Evolutionary conservation across 179 eudicot species (phyloP).

Genomic region (Beta lomatogona): DNA sequence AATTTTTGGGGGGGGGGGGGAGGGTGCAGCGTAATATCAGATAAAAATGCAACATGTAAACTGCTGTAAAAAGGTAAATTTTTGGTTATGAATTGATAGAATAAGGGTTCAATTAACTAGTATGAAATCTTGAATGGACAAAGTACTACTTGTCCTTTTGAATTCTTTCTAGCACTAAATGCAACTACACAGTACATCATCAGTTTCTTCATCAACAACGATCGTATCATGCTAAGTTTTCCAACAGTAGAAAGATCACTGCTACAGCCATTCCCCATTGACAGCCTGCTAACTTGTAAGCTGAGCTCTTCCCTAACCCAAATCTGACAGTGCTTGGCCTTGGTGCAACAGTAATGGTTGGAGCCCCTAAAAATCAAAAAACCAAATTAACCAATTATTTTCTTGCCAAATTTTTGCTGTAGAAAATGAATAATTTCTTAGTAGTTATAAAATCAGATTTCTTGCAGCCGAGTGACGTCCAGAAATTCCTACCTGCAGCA

Average conservation of each 20-base stretch:
- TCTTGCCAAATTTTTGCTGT: background rate
- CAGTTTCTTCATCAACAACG: background rate
- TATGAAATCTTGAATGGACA: constrained; percentile 3
- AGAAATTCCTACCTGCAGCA: constrained; percentile 30
- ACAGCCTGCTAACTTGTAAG: constrained; percentile 35
- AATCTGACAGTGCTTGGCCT: constrained; percentile 45
- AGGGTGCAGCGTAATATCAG: background rate
- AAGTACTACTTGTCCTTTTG: background rate
- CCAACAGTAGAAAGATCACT: constrained; percentile 23
- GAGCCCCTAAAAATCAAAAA: constrained; percentile 47
- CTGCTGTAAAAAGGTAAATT: background rate
- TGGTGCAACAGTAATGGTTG: constrained; percentile 49
- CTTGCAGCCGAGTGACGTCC: background rate
- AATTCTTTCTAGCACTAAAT: background rate
- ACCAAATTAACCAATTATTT: background rate
- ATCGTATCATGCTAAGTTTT: background rate
- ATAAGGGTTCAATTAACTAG: background rate
- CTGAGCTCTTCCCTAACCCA: constrained; percentile 41
- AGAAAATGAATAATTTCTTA: background rate
- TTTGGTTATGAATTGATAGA: background rate
- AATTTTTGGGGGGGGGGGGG: background rate
- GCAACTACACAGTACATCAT: background rate
- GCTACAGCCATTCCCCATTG: constrained; percentile 28
- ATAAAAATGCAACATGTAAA: background rate
- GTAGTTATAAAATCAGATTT: background rate